Percentiles rank a stretch among this genome's conserved stretches.
Conservation (phyloP, 805 yeast genomes). For the Soucietia sequanensis region DNA sequence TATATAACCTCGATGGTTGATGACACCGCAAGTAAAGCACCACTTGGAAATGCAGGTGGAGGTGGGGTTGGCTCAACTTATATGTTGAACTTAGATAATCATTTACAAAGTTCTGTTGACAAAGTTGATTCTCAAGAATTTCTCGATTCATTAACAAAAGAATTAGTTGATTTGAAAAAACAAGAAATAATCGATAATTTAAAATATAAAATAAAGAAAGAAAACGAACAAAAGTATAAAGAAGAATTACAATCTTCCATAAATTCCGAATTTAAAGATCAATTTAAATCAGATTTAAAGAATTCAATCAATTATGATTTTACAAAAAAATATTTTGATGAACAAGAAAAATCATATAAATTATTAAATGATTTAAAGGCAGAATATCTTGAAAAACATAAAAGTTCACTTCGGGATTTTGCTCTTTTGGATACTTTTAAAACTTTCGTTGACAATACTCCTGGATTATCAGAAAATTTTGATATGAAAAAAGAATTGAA, state of each 20-base stretch:
- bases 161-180: constrained; percentile 9
- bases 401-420: constrained; percentile 7
- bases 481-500: constrained; percentile 1
- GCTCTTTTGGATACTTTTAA: constrained; percentile 13
- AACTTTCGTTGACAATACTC: constrained; percentile 2
- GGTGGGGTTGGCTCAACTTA: background rate
- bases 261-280: constrained; percentile 2
- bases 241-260: background rate
- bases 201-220: constrained; percentile 5
- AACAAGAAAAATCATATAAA: constrained; percentile 9
- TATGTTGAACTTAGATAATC: constrained; percentile 4
- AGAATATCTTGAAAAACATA: constrained; percentile 10
- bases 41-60: background rate
- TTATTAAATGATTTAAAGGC: constrained; percentile 12
- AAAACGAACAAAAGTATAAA: background rate
- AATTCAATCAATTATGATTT: constrained; percentile 6
- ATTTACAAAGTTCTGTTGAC: constrained; percentile 2
- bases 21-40: background rate
- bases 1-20: background rate
- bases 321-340: constrained; percentile 12
- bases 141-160: constrained; percentile 6
- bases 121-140: constrained; percentile 3
- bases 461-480: background rate
- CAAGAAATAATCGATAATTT: constrained; percentile 8
- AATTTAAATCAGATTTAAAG: constrained; percentile 7